Evolutionary conservation across 306 rosid genomes (phyloP).

Genomic region (Cyamopsis tetragonoloba): DNA sequence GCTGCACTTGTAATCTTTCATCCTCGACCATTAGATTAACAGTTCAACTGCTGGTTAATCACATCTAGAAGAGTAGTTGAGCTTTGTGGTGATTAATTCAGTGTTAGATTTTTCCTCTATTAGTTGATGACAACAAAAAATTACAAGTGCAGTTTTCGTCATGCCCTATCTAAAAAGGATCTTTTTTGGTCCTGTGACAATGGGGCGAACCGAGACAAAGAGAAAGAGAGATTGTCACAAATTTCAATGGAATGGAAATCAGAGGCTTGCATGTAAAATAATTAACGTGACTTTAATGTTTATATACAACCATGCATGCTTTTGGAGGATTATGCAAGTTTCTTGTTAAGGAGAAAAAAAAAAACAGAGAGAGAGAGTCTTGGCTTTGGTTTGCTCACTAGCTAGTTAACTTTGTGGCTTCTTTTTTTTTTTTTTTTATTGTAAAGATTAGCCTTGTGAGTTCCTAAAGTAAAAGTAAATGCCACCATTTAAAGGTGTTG

Average conservation of each 20-base stretch:
- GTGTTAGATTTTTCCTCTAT: no score
- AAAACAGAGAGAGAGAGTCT: constrained; percentile 29
- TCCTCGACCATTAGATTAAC: no score
- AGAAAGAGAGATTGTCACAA: constrained; percentile 17
- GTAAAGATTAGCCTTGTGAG: constrained; percentile 48
- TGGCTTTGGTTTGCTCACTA: constrained; percentile 42
- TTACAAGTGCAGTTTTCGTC: no score
- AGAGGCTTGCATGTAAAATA: constrained; percentile 42
- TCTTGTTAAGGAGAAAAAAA: constrained; percentile 3
- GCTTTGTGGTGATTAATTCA: no score
- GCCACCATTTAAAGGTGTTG: constrained; percentile 58
- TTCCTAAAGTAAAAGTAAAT: constrained; percentile 57
- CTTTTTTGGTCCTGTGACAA: constrained; percentile 12
- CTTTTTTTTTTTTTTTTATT: constrained; percentile 1
- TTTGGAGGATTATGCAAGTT: constrained; percentile 26
- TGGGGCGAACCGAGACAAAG: background rate
- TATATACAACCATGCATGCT: constrained; percentile 40
- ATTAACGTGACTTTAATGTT: constrained; percentile 27
- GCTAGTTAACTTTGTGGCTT: constrained; percentile 30
- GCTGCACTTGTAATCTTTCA: no score
- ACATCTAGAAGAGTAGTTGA: no score
- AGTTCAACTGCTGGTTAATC: no score
- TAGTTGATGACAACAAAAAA: no score
- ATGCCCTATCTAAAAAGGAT: no score
- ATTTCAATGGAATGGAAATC: constrained; percentile 26